These are phyloP conservation scores for Penicillium brasilianum DNA, from an alignment of 2,329 filamentous ascomycete species.

Conservation along the genomic window DNA sequence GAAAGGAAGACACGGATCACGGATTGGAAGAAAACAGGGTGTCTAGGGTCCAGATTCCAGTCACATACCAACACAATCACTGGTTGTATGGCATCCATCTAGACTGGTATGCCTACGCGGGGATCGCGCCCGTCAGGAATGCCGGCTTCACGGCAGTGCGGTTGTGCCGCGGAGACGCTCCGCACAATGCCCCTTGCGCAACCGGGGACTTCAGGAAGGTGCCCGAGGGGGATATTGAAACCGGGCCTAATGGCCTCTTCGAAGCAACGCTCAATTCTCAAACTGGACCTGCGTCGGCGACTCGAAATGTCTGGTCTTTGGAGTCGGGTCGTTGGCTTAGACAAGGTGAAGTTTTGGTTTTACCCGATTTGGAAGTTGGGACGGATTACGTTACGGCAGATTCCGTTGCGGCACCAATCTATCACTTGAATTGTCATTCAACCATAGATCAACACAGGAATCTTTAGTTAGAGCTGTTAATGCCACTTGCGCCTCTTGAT, in stretches of 20 bases:
- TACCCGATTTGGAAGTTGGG: constrained; percentile 11
- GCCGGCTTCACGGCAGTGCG: constrained; percentile 9
- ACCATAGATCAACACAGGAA: neutral
- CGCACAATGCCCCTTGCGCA: constrained; percentile 21
- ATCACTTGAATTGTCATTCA: too few species aligned
- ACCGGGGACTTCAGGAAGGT: constrained; percentile 1
- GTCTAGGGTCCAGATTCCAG: neutral
- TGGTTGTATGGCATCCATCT: neutral
- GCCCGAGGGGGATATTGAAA: neutral
- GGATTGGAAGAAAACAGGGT: neutral
- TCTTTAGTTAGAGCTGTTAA: too few species aligned
- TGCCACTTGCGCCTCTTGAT: too few species aligned
- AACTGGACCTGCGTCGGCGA: neutral
- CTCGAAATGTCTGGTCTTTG: neutral
- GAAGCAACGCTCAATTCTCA: too few species aligned
- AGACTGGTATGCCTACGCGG: constrained; percentile 18
- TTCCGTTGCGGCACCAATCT: neutral
- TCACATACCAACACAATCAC: constrained; percentile 6
- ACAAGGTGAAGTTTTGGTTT: neutral
- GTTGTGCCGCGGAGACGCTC: neutral
- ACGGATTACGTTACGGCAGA: neutral
- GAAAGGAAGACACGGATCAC: neutral
- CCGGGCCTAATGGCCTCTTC: neutral
- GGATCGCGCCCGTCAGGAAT: constrained; percentile 17
- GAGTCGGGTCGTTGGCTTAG: neutral